phyloP scores from a whole-genome alignment of 2,329 filamentous ascomycete species.

The Fusarium illudens region DNA sequence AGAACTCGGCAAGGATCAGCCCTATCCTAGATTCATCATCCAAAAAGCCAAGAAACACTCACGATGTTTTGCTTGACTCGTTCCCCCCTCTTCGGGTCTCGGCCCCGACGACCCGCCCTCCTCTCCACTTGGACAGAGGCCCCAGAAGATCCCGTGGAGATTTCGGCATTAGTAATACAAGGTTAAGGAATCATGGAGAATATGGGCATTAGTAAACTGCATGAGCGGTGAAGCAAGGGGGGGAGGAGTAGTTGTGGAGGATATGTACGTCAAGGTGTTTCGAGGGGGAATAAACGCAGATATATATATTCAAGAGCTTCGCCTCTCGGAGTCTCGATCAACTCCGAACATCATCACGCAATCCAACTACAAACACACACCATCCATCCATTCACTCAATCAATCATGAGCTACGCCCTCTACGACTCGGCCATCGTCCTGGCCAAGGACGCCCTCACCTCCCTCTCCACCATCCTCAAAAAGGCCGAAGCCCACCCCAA shows the following conservation, averaged over 20 bases:
- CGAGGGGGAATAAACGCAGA: neutral
- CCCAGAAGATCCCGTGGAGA: neutral
- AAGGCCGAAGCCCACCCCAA: slow-evolving; percentile 48
- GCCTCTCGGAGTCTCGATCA: neutral
- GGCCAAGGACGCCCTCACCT: slow-evolving; percentile 44
- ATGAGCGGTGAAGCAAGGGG: slow-evolving; percentile 18
- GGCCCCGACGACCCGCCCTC: slow-evolving; percentile 17
- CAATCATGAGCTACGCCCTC: slow-evolving; percentile 49
- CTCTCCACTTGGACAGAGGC: neutral
- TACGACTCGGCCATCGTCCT: slow-evolving; percentile 51
- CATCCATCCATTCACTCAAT: neutral
- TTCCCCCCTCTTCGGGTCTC: slow-evolving; percentile 11
- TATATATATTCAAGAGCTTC: slow-evolving; percentile 25
- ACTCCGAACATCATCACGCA: slow-evolving; percentile 27
- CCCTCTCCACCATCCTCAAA: slow-evolving; percentile 48
- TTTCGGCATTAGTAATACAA: slow-evolving; percentile 28
- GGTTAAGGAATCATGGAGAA: neutral
- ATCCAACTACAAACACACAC: slow-evolving; percentile 19
- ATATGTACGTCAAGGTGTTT: neutral
- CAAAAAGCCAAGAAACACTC: neutral
- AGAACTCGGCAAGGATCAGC: neutral
- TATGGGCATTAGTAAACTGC: slow-evolving; percentile 13
- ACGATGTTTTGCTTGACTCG: slow-evolving; percentile 2
- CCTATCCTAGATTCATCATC: neutral
- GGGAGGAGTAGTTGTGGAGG: neutral